Evolutionary conservation across 441 rosid species (phyloP).

Genomic region (Populus hybrid): DNA sequence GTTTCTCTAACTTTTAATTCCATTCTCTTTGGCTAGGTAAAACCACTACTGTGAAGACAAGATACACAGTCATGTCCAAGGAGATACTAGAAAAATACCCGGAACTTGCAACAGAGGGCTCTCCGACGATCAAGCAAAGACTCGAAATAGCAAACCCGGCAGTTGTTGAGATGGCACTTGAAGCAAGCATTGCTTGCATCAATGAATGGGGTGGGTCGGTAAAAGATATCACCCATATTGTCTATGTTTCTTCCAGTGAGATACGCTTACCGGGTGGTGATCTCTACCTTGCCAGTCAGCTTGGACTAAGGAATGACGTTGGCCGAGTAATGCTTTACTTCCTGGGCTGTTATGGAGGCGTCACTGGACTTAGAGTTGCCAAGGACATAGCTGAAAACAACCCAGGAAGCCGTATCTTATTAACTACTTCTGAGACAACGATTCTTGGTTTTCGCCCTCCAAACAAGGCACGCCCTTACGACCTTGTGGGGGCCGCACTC

Average conservation of each 20-base stretch:
- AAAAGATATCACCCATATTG: slow-evolving; percentile 73
- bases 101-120: slow-evolving; percentile 73
- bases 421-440: slow-evolving; percentile 84
- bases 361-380: slow-evolving; percentile 83
- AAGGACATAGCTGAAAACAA: slow-evolving; percentile 94
- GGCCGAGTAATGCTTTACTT: slow-evolving; percentile 85
- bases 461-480: slow-evolving; percentile 74
- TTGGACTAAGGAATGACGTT: slow-evolving; percentile 69
- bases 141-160: slow-evolving; percentile 89
- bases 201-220: slow-evolving; percentile 80
- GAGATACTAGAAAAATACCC: slow-evolving; percentile 82
- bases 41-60: slow-evolving; percentile 88
- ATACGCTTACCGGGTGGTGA: slow-evolving; percentile 88
- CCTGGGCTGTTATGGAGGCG: slow-evolving; percentile 87
- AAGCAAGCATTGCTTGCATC: slow-evolving; percentile 79
- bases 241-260: slow-evolving; percentile 90
- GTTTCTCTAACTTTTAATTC: neutral
- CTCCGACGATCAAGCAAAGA: slow-evolving; percentile 76
- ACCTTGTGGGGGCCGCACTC: slow-evolving; percentile 87
- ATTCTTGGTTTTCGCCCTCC: slow-evolving; percentile 88
- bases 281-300: slow-evolving; percentile 63
- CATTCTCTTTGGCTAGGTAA: slow-evolving; percentile 48
- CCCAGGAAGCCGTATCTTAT: slow-evolving; percentile 73
- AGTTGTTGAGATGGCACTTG: slow-evolving; percentile 77
- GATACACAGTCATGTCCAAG: slow-evolving; percentile 83